Evolutionary conservation across 495 filamentous ascomycete species (phyloP), one percentile per base, ranked within the genome.

Genomic region (Daldinia caldariorum): DNA sequence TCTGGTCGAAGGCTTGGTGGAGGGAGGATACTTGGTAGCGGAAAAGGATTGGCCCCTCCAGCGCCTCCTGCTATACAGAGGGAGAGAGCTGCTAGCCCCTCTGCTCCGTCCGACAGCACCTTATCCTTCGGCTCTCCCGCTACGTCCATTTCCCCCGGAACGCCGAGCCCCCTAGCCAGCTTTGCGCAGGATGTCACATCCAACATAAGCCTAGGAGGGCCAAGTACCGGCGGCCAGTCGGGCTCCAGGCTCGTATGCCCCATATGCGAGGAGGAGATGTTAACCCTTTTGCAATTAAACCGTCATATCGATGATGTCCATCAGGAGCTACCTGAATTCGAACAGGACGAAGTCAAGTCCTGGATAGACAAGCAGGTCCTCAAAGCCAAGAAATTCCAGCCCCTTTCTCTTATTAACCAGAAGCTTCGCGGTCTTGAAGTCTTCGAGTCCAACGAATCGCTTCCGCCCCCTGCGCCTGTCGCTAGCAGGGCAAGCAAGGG

Each of bases 321-420:
- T 80, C 91, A 94, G 67, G 93, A 97, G 69, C 85, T 98, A n/a
- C 93, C 96, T 78, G 92, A 93, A 63, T 87, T 92, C 58, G 91
- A 92, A 73, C 96, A 98, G 75, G 94, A 97, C 79, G 93, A 99
- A 80, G 94, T 97, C 66, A 97, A 97, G 81, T 94, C 92, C 59
- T 99, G 95, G 95, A 97, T 99, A 83, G 90, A 95, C 79, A 90
- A 91, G 69, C 95, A 97, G 78, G 96, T 99, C 83, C 86, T 92
- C 54, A 97, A 97, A 77, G 96, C 95, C 16, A 97, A 96, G 79
- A 89, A 89, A 39, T 99, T 99, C 77, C 96, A 99, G 71, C 95
- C 95, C 0, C 85, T 99, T 1, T 94, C 93, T 0, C 67, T 84
- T 20, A 81, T 85, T 72, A 97, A 97, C 79, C 94, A 97, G 79